phyloP scores from a whole-genome alignment of 2,329 filamentous ascomycete genomes.

The Exophiala xenobiotica region DNA sequence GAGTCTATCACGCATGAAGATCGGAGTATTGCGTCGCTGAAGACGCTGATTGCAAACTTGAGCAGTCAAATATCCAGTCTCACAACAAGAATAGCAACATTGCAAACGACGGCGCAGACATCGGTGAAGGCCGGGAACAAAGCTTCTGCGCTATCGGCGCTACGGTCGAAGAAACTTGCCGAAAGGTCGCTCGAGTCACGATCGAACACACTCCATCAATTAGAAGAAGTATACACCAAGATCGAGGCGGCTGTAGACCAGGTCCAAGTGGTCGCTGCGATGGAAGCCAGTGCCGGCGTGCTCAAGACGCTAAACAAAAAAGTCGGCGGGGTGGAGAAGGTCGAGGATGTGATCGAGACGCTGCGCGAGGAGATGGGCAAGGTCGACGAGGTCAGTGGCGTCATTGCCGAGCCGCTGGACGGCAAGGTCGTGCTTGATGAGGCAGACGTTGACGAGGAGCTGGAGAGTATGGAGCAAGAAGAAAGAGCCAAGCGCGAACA shows the following conservation, averaged over 20 bases:
- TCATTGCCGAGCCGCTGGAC: conserved; percentile 64
- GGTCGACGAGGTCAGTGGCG: conserved; percentile 76
- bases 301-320: conserved; percentile 72
- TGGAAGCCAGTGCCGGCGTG: conserved; percentile 74
- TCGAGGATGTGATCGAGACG: conserved; percentile 72
- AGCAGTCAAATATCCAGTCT: conserved; percentile 66
- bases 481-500: conserved; percentile 54
- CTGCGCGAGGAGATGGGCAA: conserved; percentile 77
- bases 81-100: conserved; percentile 50
- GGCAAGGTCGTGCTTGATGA: conserved; percentile 65
- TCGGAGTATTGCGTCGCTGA: conserved; percentile 74
- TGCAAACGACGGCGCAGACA: conserved; percentile 60
- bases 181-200: conserved; percentile 72
- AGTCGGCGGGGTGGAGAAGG: conserved; percentile 72
- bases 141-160: conserved; percentile 70
- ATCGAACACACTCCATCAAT: conserved; percentile 70
- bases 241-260: conserved; percentile 86
- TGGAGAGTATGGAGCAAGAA: conserved; percentile 69
- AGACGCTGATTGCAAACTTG: conserved; percentile 68
- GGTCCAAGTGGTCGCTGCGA: conserved; percentile 76
- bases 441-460: conserved; percentile 80
- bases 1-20: conserved; percentile 71
- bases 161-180: conserved; percentile 79
- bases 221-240: conserved; percentile 78
- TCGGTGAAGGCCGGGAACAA: conserved; percentile 73